Evolutionary conservation across 768 basidiomycete species (phyloP), one percentile per base, ranked within the genome.

Genomic region (Mrakia gelida): DNA sequence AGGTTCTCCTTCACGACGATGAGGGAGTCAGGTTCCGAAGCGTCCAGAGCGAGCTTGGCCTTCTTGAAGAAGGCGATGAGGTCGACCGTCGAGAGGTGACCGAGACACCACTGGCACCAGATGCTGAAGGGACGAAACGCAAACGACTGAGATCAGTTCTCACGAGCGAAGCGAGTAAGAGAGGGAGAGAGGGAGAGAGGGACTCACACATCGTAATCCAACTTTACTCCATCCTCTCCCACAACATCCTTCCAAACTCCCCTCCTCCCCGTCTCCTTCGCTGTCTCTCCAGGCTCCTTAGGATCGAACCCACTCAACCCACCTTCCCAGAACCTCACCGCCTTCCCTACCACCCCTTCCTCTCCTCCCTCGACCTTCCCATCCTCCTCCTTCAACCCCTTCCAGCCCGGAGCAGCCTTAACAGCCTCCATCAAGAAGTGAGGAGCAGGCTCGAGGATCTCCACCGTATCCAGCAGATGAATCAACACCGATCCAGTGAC

Each of bases 101-200:
- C 92, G 23, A 98, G 87, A 86, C 95, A 96, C 96, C 96, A 98
- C 84, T 99, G 96, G 81, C 93, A 93, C 95, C 93, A 95, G 77
- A 96, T 88, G 11, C 84, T 85, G n/a, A 15, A 43, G 23, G 15
- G 18, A 21, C 34, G 5, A n/a, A 43, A 11, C 26, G 7, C 0
- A 70, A 41, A 70, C 16, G 15, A 5, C 32, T 10, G 23, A 70
- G 26, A 15, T 41, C 38, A 34, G 67, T 6, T 41, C 23, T 13
- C 18, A n/a, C 3, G n/a, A n/a, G n/a, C n/a, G n/a, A n/a, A n/a
- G n/a, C 41, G 5, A 1, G 2, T 23, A 4, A 16, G 2, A 6
- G 38, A 73, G 23, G 13, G 10, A 70, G 38, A 43, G 38, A 54
- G 59, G 26, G 56, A 75, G 68, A 34, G 65, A 1, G 2, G 15